These are phyloP conservation scores for Candida smagusa DNA, from an alignment of 1,139 yeast genomes.

Conservation along the genomic window DNA sequence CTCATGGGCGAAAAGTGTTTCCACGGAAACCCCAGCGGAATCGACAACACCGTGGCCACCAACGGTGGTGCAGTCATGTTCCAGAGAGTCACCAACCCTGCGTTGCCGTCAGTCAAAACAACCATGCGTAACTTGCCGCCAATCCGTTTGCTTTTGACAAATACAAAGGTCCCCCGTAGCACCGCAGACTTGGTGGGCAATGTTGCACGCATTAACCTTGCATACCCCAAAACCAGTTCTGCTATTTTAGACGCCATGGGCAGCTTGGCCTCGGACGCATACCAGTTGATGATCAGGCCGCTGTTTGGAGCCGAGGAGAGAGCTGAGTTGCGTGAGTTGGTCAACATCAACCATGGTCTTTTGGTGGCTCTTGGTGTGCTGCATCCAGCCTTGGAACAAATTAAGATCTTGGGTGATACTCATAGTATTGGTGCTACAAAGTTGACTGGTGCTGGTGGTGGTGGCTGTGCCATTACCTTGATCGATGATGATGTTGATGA, in stretches of 20 bases:
- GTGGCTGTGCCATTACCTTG: slow-evolving; percentile 95
- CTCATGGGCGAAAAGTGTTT: slow-evolving; percentile 92
- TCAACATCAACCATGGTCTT: slow-evolving; percentile 86
- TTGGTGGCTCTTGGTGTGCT: slow-evolving; percentile 86
- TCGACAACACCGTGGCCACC: slow-evolving; percentile 94
- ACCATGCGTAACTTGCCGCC: slow-evolving; percentile 74
- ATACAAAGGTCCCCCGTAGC: slow-evolving; percentile 82
- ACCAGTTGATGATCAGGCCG: slow-evolving; percentile 54
- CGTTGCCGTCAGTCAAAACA: slow-evolving; percentile 57
- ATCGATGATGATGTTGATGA: slow-evolving; percentile 49
- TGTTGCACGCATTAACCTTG: slow-evolving; percentile 57
- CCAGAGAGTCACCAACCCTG: slow-evolving; percentile 57
- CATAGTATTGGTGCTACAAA: slow-evolving; percentile 79
- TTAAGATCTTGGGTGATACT: slow-evolving; percentile 61
- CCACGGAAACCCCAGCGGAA: slow-evolving; percentile 97
- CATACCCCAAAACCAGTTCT: slow-evolving; percentile 52
- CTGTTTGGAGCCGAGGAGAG: slow-evolving; percentile 44
- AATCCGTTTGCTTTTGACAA: slow-evolving; percentile 69
- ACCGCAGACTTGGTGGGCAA: slow-evolving; percentile 81
- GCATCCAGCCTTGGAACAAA: slow-evolving; percentile 79
- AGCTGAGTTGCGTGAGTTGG: slow-evolving; percentile 55
- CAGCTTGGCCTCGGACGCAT: slow-evolving; percentile 64
- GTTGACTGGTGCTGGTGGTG: slow-evolving; percentile 98
- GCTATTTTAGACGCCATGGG: slow-evolving; percentile 73
- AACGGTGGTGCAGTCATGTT: slow-evolving; percentile 95